Evolutionary conservation across 2,329 filamentous ascomycete species (phyloP), one percentile per base, ranked within the genome.

Genomic region (Xylariaceae sp.): DNA sequence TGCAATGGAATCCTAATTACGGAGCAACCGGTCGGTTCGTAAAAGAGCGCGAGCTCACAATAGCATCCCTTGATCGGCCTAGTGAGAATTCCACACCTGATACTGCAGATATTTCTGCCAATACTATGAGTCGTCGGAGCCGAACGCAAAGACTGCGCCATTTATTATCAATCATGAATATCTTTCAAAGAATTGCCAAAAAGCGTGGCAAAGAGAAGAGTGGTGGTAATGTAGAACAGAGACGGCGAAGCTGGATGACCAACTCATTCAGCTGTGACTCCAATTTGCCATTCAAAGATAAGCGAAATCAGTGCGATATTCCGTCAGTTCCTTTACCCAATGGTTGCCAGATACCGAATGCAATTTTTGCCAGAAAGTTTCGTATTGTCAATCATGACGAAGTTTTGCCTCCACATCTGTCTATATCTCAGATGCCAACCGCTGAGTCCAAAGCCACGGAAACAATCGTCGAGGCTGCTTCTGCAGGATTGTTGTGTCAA

Each of bases 311-410:
- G 3, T 43, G 55, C 27, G 59, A 55, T 27, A 12, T 43, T 1
- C 27, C 55, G 9, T 57, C 60, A 8, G 57, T 68, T 8, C 66
- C 70, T 37, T 65, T 71, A 43, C 70, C 72, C 3, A 62, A 64
- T n/a, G 71, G 68, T 6, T 67, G 64, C 46, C 61, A 71, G 26
- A 68, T 76, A 43, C 74, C 74, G 2, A 73, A 76, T 54, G 72
- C 73, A 9, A 73, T 72, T 45, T 76, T 76, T 57, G 74, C 73
- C 4, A 66, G 74, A 51, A 76, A 76, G 52, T 70, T 72, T 53
- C 66, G 66, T 4, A 57, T 76, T 11, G 65, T 74, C 34, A 66
- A 67, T 2, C 61, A 63, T 35, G 64, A 63, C 5, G 62, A 67
- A 9, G 65, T 65, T 19, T 55, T 75, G 32, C 71, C 73, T 9